Conservation (phyloP, 495 filamentous ascomycete species). For the Usnea hakonensis region DNA sequence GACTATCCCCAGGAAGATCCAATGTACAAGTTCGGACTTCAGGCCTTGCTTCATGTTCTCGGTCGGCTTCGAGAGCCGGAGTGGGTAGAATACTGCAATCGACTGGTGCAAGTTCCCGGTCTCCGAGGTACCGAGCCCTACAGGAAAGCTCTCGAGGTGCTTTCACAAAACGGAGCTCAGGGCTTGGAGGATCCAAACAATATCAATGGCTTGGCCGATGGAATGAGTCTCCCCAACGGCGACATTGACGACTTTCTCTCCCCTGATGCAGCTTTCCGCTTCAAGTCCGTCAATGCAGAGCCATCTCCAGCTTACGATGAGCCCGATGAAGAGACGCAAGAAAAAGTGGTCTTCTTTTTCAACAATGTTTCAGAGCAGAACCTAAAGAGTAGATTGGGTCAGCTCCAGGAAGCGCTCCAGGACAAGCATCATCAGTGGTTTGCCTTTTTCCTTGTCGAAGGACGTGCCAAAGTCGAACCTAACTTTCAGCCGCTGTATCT, state of each 20-base stretch:
- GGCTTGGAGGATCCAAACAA: slow-evolving; percentile 22
- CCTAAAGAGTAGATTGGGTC: slow-evolving; percentile 68
- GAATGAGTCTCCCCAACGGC: slow-evolving; percentile 52
- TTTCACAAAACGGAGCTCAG: slow-evolving; percentile 49
- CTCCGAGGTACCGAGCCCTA: slow-evolving; percentile 79
- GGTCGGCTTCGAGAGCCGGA: slow-evolving; percentile 61
- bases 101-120: slow-evolving; percentile 69
- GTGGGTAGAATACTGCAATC: slow-evolving; percentile 83
- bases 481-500: slow-evolving; percentile 93
- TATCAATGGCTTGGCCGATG: slow-evolving; percentile 34
- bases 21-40: slow-evolving; percentile 99
- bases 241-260: slow-evolving; percentile 50
- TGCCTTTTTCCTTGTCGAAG: slow-evolving; percentile 87
- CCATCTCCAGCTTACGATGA: slow-evolving; percentile 60
- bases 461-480: slow-evolving; percentile 90
- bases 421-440: slow-evolving; percentile 91
- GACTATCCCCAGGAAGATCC: slow-evolving; percentile 70
- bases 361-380: slow-evolving; percentile 94
- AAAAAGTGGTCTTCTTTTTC: slow-evolving; percentile 88
- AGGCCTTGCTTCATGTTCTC: slow-evolving; percentile 83
- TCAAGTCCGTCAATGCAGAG: slow-evolving; percentile 69
- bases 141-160: slow-evolving; percentile 71
- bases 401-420: slow-evolving; percentile 68
- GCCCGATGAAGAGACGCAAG: slow-evolving; percentile 74
- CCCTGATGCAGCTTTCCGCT: slow-evolving; percentile 51